Base-by-base conservation (phyloP, 2,329 filamentous ascomycete genomes). In the Xylariales sp. region DNA sequence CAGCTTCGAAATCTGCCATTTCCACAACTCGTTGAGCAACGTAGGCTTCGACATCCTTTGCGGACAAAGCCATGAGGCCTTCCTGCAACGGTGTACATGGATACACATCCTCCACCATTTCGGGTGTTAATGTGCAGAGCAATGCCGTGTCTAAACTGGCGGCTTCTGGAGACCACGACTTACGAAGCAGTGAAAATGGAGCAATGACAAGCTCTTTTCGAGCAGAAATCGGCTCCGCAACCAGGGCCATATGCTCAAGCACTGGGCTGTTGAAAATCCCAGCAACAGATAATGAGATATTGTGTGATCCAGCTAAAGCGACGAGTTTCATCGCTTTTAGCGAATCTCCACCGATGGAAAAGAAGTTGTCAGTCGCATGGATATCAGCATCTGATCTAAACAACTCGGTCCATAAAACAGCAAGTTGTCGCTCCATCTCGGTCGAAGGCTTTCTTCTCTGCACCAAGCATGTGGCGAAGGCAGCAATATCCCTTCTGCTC, bases 31-130 rank as follows among this genome's bases (percentile, higher is more conserved):
- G 60, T 44, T 71, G 70, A 2, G 70, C 70, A 3, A 78, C 64
- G 28, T 78, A 79, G 0, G 70, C 67, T 29, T 72, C 72, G 23
- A 63, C 61, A 17, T 69, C 60, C 48, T 72, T 73, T 40, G 65
- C 62, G 3, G 73, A 72, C 5, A 78, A 52, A 1, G 72, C 70
- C 59, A 78, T 69, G 2, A 78, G 61, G 2, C 67, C 71, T 48
- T 76, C 72, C 42, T 79, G 74, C 2, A 76, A 56, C 0, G 72
- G 66, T 0, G 72, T 73, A 54, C 71, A 76, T 2, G 74, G 73
- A 38, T 75, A 78, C 0, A 74, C 52, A 41, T 79, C 73, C 33
- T 74, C 67, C 5, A 76, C 54, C 0, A 24, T 35, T 0, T 54
- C 56, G 6, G 53, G 40, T 2, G 55, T 51, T 8, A 70, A 48